Evolutionary conservation across 148 eudicot species (phyloP).

Genomic region (Heliosperma pusillum): DNA sequence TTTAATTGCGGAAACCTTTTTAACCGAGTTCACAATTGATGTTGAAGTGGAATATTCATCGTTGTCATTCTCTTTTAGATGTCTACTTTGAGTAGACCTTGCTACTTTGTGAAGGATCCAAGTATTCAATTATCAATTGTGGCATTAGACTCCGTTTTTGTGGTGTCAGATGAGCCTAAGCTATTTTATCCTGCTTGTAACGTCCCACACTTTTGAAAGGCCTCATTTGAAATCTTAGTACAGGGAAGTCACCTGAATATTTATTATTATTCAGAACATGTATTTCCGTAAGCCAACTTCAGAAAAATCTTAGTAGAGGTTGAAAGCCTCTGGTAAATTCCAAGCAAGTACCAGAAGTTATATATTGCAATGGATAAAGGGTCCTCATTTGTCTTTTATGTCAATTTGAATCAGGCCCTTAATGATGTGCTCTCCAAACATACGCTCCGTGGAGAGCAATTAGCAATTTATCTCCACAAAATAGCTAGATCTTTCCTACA

Average conservation of each 20-base stretch:
- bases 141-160: neutral
- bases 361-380: neutral
- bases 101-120: neutral
- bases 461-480: neutral
- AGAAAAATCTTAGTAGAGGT: neutral
- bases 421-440: neutral
- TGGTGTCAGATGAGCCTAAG: neutral
- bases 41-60: neutral
- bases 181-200: neutral
- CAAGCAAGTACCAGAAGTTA: neutral
- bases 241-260: neutral
- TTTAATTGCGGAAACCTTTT: neutral
- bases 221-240: neutral
- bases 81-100: neutral
- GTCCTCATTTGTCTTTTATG: neutral
- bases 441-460: neutral
- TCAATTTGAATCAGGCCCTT: neutral
- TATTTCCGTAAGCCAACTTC: neutral
- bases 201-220: neutral
- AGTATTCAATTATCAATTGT: neutral
- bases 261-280: neutral
- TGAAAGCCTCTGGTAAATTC: too few relatives aligned
- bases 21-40: neutral
- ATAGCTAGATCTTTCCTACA: neutral
- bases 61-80: neutral